Conservation (phyloP, 208 protist genomes). For the Angomonas deanei region DNA sequence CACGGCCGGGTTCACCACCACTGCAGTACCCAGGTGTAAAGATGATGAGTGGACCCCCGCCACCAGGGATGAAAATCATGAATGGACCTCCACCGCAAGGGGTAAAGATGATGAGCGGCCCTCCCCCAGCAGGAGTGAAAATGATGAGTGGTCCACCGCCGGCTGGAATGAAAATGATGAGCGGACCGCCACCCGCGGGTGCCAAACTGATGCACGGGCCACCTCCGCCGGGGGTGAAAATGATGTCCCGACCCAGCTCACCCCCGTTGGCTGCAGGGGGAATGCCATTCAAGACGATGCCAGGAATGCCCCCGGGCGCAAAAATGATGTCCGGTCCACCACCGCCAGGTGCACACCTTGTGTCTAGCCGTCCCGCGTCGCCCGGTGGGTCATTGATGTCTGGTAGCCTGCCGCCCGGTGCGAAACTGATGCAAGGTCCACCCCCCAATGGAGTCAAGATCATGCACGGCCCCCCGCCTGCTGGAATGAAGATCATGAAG, state of each 20-base stretch:
- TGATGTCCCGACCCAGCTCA: slow-evolving; percentile 36
- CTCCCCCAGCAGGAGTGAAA: slow-evolving; percentile 9
- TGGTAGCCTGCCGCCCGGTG: slow-evolving; percentile 18
- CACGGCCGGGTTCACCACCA: background rate
- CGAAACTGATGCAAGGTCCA: slow-evolving; percentile 38
- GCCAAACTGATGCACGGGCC: slow-evolving; percentile 10
- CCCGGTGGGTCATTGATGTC: slow-evolving; percentile 2
- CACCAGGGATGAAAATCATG: slow-evolving; percentile 32
- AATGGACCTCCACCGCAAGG: slow-evolving; percentile 2
- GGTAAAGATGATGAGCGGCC: slow-evolving; percentile 14
- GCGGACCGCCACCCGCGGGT: slow-evolving; percentile 35
- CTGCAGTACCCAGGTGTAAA: too few relatives aligned
- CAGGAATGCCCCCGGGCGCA: slow-evolving; percentile 37
- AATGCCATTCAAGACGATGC: slow-evolving; percentile 1
- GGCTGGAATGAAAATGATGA: slow-evolving; percentile 36
- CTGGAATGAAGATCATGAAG: slow-evolving; percentile 13
- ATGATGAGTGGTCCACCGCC: background rate
- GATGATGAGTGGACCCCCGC: slow-evolving; percentile 40
- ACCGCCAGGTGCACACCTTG: slow-evolving; percentile 22
- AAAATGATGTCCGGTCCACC: too few relatives aligned
- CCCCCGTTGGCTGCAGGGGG: too few relatives aligned
- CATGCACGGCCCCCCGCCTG: slow-evolving; percentile 31
- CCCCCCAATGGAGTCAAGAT: slow-evolving; percentile 28
- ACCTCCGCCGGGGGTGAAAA: slow-evolving; percentile 30
- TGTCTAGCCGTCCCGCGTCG: slow-evolving; percentile 8